phyloP scores from a whole-genome alignment of 163 green algal species.

The Scenedesmus sp. region DNA sequence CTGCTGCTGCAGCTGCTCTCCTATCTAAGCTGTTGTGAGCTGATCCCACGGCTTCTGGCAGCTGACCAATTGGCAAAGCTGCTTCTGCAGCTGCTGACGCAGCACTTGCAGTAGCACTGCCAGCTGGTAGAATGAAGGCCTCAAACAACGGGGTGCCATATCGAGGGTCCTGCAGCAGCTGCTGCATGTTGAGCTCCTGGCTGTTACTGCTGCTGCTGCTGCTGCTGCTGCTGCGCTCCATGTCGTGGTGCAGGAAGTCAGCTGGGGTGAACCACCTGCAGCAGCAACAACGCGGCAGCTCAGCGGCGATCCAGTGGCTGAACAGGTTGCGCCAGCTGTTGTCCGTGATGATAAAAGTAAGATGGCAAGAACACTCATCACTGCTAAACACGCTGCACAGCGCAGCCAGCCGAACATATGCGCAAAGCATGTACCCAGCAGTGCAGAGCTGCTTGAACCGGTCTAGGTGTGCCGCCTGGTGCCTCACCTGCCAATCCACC shows the following conservation, averaged over 20 bases:
- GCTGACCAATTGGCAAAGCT: not conserved
- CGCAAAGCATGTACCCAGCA: too few species aligned
- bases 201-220: not conserved
- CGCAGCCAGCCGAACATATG: too few species aligned
- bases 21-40: not conserved
- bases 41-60: not conserved
- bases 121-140: constrained; percentile 17
- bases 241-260: constrained; percentile 37
- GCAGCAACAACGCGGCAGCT: not conserved
- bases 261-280: constrained; percentile 31
- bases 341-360: too few species aligned
- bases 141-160: constrained; percentile 44
- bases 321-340: not conserved
- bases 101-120: not conserved
- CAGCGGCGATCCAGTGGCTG: not conserved
- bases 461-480: not conserved
- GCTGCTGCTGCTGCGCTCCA: constrained; percentile 12
- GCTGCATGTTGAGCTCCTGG: constrained; percentile 30
- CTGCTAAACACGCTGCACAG: not conserved
- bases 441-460: too few species aligned
- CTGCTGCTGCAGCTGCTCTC: constrained; percentile 15
- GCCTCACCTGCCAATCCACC: constrained; percentile 5
- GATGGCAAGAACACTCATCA: not conserved
- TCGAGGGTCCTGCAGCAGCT: constrained; percentile 22
- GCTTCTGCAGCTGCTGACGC: too few species aligned